Evolutionary conservation across 768 basidiomycete genomes (phyloP), one percentile per base, ranked within the genome.

Genomic region (Auriscalpium vulgare): DNA sequence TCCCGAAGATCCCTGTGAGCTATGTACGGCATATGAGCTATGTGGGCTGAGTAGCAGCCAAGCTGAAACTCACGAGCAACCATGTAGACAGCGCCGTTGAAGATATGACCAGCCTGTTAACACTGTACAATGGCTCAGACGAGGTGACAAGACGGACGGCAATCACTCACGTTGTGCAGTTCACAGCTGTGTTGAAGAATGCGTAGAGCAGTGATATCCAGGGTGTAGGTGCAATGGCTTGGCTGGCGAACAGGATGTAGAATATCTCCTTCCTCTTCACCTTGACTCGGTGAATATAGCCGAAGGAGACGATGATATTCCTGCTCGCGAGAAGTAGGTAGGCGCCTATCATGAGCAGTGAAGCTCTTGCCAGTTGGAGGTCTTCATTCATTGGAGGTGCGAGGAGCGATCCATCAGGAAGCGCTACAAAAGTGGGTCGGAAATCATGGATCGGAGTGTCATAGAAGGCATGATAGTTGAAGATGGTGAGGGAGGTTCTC

Each of bases 1-100:
- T 71, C 13, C 85, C 85, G 37, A 84, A 71, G 35, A 85, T 79
- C 35, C 82, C 83, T 0, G 81, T 77, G 44, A 85, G 75, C 85
- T 85, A 53, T 9, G 40, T 29, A 37, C 56, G 35, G 56, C 50
- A 49, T 10, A 38, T 55, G 14, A 50, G 45, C 48, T 7, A 36
- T 52, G 19, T 45, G 19, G 9, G 38, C 51, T 45, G 29, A 48
- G 23, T 49, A 57, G 47, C 47, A 57, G 44, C 37, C 29, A 43
- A 45, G 23, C 8, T 43, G 45, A 45, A 29, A 47, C 51, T 14
- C 10, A 50, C 36, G 13, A 45, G 29, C 4, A 29, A 29, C 29
- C 29, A 47, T 14, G 46, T 37, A 37, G 21, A 38, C 36, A 19
- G 35, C 13, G 14, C 43, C 34, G 46, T 11, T 19, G 43, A 51